phyloP scores from a whole-genome alignment of 1,284 basidiomycete genomes.

The Puccinia triticina region DNA sequence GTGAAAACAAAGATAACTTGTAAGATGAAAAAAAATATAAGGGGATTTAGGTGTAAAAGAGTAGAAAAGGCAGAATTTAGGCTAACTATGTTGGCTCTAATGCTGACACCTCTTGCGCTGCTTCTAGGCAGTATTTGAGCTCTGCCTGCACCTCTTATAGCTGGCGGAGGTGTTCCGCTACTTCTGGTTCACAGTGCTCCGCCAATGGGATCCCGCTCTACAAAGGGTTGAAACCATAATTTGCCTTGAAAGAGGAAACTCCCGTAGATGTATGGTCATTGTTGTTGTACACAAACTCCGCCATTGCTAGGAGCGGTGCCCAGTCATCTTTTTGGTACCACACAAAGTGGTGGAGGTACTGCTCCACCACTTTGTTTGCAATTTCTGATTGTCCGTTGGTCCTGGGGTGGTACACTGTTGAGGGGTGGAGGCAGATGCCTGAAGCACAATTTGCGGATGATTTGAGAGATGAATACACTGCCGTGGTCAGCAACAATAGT shows the following conservation, averaged over 20 bases:
- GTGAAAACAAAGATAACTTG: no score
- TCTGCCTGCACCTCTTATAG: neutral
- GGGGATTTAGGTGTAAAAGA: no score
- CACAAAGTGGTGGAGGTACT: neutral
- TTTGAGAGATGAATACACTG: neutral
- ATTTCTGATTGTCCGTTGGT: conserved; percentile 32
- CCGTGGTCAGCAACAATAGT: neutral
- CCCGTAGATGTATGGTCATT: neutral
- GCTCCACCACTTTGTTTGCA: neutral
- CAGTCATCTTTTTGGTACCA: no score
- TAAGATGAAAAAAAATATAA: no score
- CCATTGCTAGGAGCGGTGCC: neutral
- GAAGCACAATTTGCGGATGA: neutral
- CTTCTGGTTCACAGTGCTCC: neutral
- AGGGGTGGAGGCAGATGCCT: neutral
- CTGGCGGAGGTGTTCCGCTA: neutral
- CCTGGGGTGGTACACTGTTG: neutral
- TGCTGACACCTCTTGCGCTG: conserved; percentile 11
- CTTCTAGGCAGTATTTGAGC: neutral
- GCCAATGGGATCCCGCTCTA: neutral
- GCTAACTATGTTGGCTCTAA: no score
- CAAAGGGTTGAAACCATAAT: neutral
- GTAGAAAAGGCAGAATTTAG: no score
- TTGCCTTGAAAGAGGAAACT: neutral
- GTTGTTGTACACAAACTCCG: conserved; percentile 24